Percentiles rank a stretch among this genome's conserved stretches.
Evolutionary conservation across 2,329 filamentous ascomycete species (phyloP).

Genomic region (Xylaria sp.): DNA sequence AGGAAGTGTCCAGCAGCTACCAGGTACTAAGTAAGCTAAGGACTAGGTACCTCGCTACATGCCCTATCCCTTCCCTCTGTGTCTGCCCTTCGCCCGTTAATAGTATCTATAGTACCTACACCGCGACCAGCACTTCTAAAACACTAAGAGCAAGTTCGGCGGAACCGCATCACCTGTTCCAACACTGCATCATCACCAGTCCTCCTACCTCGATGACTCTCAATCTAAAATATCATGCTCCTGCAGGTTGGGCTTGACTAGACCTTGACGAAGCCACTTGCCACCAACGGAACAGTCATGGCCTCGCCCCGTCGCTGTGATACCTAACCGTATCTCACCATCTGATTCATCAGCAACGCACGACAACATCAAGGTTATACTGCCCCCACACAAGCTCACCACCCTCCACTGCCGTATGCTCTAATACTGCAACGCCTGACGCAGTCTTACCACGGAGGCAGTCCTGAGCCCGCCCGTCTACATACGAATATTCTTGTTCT

Average conservation of each 20-base stretch:
- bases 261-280: conserved; percentile 24
- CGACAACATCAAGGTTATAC: conserved; percentile 1
- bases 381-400: neutral
- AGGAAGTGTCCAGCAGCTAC: neutral
- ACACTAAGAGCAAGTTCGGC: neutral
- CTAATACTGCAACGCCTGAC: neutral
- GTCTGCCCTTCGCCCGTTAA: neutral
- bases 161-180: neutral
- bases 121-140: neutral
- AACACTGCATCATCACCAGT: neutral
- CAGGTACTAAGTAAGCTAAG: neutral
- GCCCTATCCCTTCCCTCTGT: neutral
- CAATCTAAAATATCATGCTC: conserved; percentile 33
- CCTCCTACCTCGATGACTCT: neutral
- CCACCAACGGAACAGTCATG: conserved; percentile 4
- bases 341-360: conserved; percentile 13
- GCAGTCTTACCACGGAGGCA: conserved; percentile 1
- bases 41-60: conserved; percentile 2
- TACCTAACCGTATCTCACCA: conserved; percentile 8
- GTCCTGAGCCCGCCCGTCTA: neutral
- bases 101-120: too few relatives aligned
- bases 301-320: conserved; percentile 3
- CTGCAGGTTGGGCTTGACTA: conserved; percentile 19
- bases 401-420: conserved; percentile 12
- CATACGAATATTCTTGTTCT: too few relatives aligned